Conservation (phyloP, 345 rosid species). For the Rhizophora mangle region DNA sequence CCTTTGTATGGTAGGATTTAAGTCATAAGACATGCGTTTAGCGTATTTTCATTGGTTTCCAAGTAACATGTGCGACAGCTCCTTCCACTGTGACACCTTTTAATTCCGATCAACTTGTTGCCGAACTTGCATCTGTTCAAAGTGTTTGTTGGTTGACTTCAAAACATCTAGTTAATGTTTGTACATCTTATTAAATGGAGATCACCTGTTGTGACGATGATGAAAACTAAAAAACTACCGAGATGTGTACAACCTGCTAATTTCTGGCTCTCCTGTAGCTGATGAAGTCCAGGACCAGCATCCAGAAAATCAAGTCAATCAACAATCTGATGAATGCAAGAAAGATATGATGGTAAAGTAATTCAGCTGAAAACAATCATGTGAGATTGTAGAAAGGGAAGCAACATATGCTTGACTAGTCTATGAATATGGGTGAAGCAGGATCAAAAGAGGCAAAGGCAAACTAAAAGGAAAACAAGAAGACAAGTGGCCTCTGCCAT, state of each 20-base stretch:
- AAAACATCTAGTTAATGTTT: too few species aligned
- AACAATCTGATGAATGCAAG: constrained; percentile 29
- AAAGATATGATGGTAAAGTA: constrained; percentile 45
- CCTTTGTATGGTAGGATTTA: too few species aligned
- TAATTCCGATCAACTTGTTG: too few species aligned
- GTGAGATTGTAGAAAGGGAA: neutral
- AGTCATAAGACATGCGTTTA: too few species aligned
- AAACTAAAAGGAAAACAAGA: constrained; percentile 46
- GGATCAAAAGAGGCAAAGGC: constrained; percentile 41
- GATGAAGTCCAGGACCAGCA: constrained; percentile 43
- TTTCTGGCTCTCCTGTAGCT: constrained; percentile 29
- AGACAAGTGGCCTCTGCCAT: constrained; percentile 35
- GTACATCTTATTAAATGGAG: too few species aligned
- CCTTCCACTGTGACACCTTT: too few species aligned
- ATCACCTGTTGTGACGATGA: too few species aligned
- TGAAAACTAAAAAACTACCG: too few species aligned
- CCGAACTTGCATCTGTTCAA: too few species aligned
- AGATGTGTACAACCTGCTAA: neutral
- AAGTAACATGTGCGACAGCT: too few species aligned
- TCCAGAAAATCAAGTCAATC: constrained; percentile 32
- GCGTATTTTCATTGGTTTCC: too few species aligned
- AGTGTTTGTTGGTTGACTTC: too few species aligned
- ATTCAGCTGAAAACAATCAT: neutral
- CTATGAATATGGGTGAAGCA: constrained; percentile 32
- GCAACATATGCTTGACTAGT: constrained; percentile 9